A percentile compares a stretch with the other conserved stretches of the same genome.
Conservation (phyloP, 768 basidiomycete species). For the Lentinus tigrinus region DNA sequence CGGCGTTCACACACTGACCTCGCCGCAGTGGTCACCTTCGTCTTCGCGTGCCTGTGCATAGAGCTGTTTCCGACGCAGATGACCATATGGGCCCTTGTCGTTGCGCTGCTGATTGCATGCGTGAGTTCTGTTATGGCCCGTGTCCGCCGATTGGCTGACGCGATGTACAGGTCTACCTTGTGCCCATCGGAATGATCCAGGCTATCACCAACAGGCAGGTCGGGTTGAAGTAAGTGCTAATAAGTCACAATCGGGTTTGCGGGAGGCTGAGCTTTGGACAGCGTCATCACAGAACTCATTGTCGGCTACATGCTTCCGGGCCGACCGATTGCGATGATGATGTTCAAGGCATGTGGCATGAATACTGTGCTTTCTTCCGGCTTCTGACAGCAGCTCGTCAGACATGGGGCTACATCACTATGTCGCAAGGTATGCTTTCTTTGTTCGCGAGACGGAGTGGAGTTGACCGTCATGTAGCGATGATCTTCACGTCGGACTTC, state of each 20-base stretch:
- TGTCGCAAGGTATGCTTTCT: constrained; percentile 37
- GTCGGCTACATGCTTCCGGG: constrained; percentile 60
- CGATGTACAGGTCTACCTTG: constrained; percentile 49
- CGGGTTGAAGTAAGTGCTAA: constrained; percentile 45
- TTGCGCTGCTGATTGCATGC: constrained; percentile 44
- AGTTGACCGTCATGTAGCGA: constrained; percentile 31
- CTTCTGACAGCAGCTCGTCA: not conserved
- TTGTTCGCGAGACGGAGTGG: not conserved
- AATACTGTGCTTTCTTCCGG: too few species aligned
- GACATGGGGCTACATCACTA: constrained; percentile 65
- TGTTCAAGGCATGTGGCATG: constrained; percentile 37
- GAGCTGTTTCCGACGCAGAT: constrained; percentile 63
- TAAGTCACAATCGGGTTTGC: constrained; percentile 20
- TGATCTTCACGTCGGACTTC: constrained; percentile 70
- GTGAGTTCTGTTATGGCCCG: too few species aligned
- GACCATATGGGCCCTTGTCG: constrained; percentile 65
- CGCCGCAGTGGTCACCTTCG: constrained; percentile 46
- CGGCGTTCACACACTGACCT: not conserved
- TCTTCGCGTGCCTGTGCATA: constrained; percentile 59
- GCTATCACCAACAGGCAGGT: constrained; percentile 78
- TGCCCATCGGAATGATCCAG: constrained; percentile 79
- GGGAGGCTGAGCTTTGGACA: constrained; percentile 24
- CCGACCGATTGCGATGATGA: constrained; percentile 72
- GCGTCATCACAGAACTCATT: constrained; percentile 72
- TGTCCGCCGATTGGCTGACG: constrained; percentile 23